Evolutionary conservation across 306 rosid genomes (phyloP), one percentile per base, ranked within the genome.

Genomic region (Vigna angularis): DNA sequence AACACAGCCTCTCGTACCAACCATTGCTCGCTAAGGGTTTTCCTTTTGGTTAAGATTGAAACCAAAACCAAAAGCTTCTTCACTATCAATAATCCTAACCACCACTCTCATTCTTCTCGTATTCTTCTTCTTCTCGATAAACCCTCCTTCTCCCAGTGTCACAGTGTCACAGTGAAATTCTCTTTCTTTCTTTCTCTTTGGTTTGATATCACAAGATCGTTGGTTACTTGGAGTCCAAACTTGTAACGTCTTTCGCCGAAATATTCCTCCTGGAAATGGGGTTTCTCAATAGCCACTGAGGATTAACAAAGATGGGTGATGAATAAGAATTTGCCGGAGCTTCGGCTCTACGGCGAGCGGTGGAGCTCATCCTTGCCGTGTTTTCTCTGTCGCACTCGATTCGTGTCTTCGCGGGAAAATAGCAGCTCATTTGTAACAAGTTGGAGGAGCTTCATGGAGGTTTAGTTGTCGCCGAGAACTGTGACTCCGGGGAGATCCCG

Each of bases 371-470:
- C 12, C 81, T 89, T 3, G 81, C 93, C 3, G 72, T 92, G 77
- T 88, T 94, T 5, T 83, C 89, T 8, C 89, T 94, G 24, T 84
- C 93, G 2, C 90, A 83, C 28, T 92, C 98, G 38, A 79, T 85
- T 75, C 86, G 87, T 66, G 92, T 90, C 61, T 94, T 94, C 74
- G 70, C 93, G 36, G 92, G 82, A 49, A 94, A 94, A 82, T 94
- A 97, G 97, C 86, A 89, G 9, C 67, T 86, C n/a, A 89, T 94
- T 34, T 80, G 97, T 9, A 32, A n/a, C 84, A 94, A 88, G 82
- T 96, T 94, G 24, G 94, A 92, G 61, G 97, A 89, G 40, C 85
- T 94, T 53, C 87, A 85, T 72, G 82, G 89, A 2, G 90, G 91
- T 55, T 83, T 94, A 30, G 69, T 87, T 69, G 90, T 91, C 45